These are phyloP conservation scores for Penicillium arizonense DNA, from an alignment of 495 filamentous ascomycete species.

Conservation along the genomic window DNA sequence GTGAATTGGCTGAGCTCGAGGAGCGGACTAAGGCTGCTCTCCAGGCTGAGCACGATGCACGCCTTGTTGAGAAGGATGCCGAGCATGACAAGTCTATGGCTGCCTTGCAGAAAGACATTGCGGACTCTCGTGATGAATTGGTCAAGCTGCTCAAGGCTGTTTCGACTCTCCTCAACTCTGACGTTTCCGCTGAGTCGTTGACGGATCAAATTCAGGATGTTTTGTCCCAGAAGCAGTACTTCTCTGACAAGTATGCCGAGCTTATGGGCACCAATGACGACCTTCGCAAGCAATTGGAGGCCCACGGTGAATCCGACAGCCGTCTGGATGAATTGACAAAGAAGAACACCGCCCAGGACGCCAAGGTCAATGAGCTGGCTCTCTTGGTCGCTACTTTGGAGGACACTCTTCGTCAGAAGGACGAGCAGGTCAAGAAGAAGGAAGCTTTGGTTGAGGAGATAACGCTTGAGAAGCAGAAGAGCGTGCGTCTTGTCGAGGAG, in stretches of 20 bases:
- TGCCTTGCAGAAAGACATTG: conserved; percentile 64
- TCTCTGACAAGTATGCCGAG: conserved; percentile 46
- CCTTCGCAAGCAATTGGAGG: conserved; percentile 55
- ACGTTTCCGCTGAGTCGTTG: conserved; percentile 44
- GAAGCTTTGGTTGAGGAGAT: conserved; percentile 57
- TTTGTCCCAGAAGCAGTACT: conserved; percentile 42
- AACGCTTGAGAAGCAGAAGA: conserved; percentile 70
- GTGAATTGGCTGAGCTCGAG: conserved; percentile 50
- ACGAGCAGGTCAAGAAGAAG: conserved; percentile 72
- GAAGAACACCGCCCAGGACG: conserved; percentile 36
- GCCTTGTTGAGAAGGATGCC: conserved; percentile 43
- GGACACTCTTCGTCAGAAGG: conserved; percentile 64
- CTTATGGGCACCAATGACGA: conserved; percentile 42
- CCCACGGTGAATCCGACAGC: conserved; percentile 38
- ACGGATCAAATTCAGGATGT: conserved; percentile 49
- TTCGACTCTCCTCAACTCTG: conserved; percentile 48
- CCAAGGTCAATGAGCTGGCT: conserved; percentile 50
- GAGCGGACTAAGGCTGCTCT: conserved; percentile 34
- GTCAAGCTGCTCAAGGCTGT: conserved; percentile 55
- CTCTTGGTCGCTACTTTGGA: conserved; percentile 55
- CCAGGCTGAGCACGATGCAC: conserved; percentile 46
- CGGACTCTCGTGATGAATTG: conserved; percentile 67
- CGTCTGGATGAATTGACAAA: conserved; percentile 36
- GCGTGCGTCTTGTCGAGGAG: conserved; percentile 86
- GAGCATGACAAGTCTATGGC: conserved; percentile 61